Conservation (phyloP, 768 basidiomycete species). For the Strobilomyces confusus region DNA sequence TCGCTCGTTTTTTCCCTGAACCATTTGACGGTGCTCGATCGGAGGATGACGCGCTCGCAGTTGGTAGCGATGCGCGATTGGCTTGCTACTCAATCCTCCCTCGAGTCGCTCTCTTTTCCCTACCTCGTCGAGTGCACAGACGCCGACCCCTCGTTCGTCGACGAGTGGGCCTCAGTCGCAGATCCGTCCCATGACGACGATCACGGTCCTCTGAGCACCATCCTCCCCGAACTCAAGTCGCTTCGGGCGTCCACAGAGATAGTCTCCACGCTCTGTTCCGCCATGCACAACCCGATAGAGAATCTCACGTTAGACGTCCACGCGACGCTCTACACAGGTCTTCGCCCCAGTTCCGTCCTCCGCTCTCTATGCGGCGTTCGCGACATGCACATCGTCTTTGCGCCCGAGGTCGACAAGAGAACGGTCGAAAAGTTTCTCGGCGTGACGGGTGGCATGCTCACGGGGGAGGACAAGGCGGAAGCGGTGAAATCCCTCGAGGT, state of each 20-base stretch:
- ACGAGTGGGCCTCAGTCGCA: constrained; percentile 6
- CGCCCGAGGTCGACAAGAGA: constrained; percentile 31
- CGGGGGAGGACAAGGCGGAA: constrained; percentile 7
- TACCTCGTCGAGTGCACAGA: constrained; percentile 17
- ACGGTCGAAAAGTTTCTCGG: constrained; percentile 32
- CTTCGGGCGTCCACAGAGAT: constrained; percentile 27
- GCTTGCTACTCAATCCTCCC: constrained; percentile 22
- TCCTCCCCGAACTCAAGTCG: constrained; percentile 25
- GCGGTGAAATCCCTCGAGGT: constrained; percentile 25
- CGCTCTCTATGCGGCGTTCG: constrained; percentile 27
- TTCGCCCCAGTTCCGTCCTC: constrained; percentile 26
- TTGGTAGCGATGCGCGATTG: constrained; percentile 19
- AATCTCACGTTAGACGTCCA: constrained; percentile 24
- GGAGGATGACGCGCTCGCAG: constrained; percentile 21
- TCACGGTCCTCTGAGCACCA: background rate
- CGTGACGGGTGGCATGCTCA: constrained; percentile 20
- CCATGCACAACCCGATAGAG: constrained; percentile 15
- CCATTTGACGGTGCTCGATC: constrained; percentile 28
- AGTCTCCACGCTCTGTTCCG: constrained; percentile 16
- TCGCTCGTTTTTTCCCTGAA: constrained; percentile 21
- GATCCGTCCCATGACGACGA: background rate
- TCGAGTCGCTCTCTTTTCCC: constrained; percentile 28
- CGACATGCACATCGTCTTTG: constrained; percentile 28
- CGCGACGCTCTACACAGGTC: constrained; percentile 27
- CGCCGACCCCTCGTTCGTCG: background rate